phyloP scores from a whole-genome alignment of 73 alveolate genomes.

The Uronychia setigera region DNA sequence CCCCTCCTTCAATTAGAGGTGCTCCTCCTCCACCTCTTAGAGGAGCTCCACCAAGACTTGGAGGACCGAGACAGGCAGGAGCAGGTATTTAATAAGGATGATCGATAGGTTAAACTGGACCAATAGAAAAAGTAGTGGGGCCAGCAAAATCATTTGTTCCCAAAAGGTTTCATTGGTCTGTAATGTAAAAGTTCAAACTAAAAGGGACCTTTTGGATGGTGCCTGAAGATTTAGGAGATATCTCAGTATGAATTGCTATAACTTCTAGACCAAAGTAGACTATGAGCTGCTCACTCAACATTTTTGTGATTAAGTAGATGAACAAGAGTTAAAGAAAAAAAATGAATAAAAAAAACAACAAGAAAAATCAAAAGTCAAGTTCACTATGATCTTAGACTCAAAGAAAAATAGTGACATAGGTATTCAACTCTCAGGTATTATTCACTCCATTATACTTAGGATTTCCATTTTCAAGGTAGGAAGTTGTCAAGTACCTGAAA shows the following conservation, averaged over 20 bases:
- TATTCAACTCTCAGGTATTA: neutral
- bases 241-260: too few species aligned
- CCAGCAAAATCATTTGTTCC: constrained; percentile 24
- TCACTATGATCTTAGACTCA: constrained; percentile 13
- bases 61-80: too few species aligned
- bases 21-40: constrained; percentile 9
- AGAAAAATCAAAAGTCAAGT: neutral
- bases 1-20: too few species aligned
- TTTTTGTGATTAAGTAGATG: constrained; percentile 16
- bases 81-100: neutral
- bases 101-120: constrained; percentile 1
- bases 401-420: neutral
- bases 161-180: constrained; percentile 21
- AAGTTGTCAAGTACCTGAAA: neutral
- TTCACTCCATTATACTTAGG: constrained; percentile 2
- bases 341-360: neutral
- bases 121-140: neutral
- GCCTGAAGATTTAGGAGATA: neutral
- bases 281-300: constrained; percentile 5
- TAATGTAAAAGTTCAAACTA: constrained; percentile 11
- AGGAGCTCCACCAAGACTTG: neutral
- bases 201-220: constrained; percentile 10
- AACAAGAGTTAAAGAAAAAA: neutral
- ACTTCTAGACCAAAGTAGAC: constrained; percentile 6
- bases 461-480: constrained; percentile 4